phyloP scores from a whole-genome alignment of 352 stramenopile species.

The Globisporangium splendens region DNA sequence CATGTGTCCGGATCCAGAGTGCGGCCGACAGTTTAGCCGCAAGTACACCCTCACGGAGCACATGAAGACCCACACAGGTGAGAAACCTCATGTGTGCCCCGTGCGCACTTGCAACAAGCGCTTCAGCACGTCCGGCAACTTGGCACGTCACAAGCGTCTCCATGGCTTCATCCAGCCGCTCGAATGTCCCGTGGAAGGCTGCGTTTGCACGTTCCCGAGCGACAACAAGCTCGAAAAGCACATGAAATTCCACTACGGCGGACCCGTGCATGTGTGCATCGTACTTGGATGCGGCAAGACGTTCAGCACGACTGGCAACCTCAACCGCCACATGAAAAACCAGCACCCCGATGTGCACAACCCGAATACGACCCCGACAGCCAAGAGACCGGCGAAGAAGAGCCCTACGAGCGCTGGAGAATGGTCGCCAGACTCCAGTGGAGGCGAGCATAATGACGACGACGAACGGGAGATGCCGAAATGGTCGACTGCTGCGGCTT shows the following conservation, averaged over 20 bases:
- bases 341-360: slow-evolving; percentile 18
- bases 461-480: neutral
- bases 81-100: slow-evolving; percentile 45
- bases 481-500: no score
- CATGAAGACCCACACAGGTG: slow-evolving; percentile 51
- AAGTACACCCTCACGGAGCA: slow-evolving; percentile 51
- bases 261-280: slow-evolving; percentile 38
- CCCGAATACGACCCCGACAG: no score
- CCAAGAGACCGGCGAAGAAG: no score
- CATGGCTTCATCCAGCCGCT: slow-evolving; percentile 43
- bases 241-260: slow-evolving; percentile 42
- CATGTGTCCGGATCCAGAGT: slow-evolving; percentile 4
- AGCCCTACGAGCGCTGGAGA: neutral
- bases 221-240: slow-evolving; percentile 49
- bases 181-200: slow-evolving; percentile 32
- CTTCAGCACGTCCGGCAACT: slow-evolving; percentile 53
- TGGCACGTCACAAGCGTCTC: slow-evolving; percentile 50
- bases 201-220: slow-evolving; percentile 35
- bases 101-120: slow-evolving; percentile 38
- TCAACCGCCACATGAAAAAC: slow-evolving; percentile 47
- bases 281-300: slow-evolving; percentile 48
- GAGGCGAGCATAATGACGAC: slow-evolving; percentile 2
- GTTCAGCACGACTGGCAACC: slow-evolving; percentile 56
- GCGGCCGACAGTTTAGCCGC: slow-evolving; percentile 24
- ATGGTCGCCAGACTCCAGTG: slow-evolving; percentile 6